Evolutionary conservation across 306 rosid genomes (phyloP), one percentile per base, ranked within the genome.

Genomic region (Trifolium fragiferum): DNA sequence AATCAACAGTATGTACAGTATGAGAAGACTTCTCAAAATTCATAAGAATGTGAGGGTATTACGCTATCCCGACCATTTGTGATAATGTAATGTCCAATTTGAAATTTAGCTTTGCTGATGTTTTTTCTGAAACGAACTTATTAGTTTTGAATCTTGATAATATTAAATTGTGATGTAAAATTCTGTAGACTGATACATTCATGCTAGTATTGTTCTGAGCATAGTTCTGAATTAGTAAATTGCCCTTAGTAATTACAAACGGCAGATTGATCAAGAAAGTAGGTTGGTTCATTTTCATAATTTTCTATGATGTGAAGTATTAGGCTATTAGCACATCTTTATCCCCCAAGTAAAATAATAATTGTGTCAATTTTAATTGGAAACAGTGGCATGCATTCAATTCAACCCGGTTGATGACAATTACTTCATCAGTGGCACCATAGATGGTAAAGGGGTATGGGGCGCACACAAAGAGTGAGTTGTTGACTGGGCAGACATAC

Each of bases 51-150:
- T 95, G 68, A 90, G 86, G 83, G 98, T 95, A 70, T 77, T 95
- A 80, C 96, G 99, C 69, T 90, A 85, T 80, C 99, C 99, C 0
- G 97, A 94, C 78, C 99, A 90, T 92, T 89, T 92, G n/a, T n/a
- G n/a, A n/a, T n/a, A n/a, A n/a, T n/a, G n/a, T n/a, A n/a, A n/a
- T n/a, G n/a, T n/a, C n/a, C n/a, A n/a, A n/a, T n/a, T n/a, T n/a
- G n/a, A n/a, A n/a, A n/a, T n/a, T n/a, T n/a, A n/a, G n/a, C n/a
- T n/a, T n/a, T n/a, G n/a, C n/a, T n/a, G n/a, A n/a, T n/a, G n/a
- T n/a, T n/a, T n/a, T n/a, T n/a, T n/a, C n/a, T n/a, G n/a, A n/a
- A n/a, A n/a, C n/a, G n/a, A n/a, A n/a, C n/a, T n/a, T n/a, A n/a
- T n/a, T n/a, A n/a, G n/a, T n/a, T n/a, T n/a, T n/a, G n/a, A n/a